A percentile compares a stretch with the other conserved stretches of the same genome.
These are phyloP conservation scores for Przewalskia tangutica DNA, from an alignment of 257 asterid species.

Conservation along the genomic window DNA sequence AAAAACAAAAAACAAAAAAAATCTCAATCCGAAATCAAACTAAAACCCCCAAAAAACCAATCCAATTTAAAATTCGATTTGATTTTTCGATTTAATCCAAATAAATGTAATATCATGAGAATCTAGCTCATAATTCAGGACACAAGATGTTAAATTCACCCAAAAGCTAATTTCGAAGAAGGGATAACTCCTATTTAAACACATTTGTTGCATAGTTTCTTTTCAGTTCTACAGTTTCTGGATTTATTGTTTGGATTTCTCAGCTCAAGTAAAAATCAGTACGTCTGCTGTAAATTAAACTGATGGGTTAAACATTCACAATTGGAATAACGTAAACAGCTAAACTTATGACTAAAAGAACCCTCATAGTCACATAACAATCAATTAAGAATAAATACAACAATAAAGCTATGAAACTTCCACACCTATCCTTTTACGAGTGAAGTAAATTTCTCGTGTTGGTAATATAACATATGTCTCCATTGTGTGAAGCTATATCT, in stretches of 20 bases:
- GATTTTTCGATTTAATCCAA: no score
- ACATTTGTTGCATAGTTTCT: neutral
- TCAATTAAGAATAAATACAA: neutral
- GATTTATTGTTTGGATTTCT: neutral
- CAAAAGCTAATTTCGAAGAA: no score
- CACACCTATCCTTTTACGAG: neutral
- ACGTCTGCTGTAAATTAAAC: neutral
- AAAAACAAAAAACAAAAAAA: no score
- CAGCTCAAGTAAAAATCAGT: neutral
- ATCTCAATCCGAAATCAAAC: no score
- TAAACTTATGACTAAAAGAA: neutral
- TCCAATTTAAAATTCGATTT: no score
- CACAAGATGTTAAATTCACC: no score
- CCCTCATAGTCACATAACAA: neutral
- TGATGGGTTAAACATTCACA: neutral
- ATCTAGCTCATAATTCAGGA: no score
- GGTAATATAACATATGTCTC: neutral
- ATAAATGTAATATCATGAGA: no score
- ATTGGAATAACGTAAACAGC: neutral
- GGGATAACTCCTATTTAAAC: no score
- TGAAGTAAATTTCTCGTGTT: neutral
- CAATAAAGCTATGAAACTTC: neutral
- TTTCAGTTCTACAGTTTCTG: neutral
- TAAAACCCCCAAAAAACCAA: no score
- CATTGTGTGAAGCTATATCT: neutral